Percentiles rank a stretch among this genome's conserved stretches.
Conservation (phyloP, 345 rosid species). For the Garcia nutans region DNA sequence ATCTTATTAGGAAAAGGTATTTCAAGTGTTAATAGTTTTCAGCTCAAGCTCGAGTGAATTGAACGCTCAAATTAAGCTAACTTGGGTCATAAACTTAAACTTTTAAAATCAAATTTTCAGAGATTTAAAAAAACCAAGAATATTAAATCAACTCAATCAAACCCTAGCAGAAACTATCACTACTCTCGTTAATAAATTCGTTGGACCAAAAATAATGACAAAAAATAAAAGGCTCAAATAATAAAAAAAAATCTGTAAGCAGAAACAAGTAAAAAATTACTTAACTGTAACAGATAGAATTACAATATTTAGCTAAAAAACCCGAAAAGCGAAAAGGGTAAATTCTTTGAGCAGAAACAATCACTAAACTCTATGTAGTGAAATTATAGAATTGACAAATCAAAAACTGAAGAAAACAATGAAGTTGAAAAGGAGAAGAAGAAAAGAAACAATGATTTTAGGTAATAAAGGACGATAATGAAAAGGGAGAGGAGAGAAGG, state of each 20-base stretch:
- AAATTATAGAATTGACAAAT: too few species aligned
- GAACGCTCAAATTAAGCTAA: background rate
- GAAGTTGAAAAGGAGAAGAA: too few species aligned
- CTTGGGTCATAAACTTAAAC: background rate
- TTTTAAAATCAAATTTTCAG: too few species aligned
- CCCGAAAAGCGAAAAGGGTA: background rate
- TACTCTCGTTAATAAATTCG: background rate
- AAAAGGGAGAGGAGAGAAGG: too few species aligned
- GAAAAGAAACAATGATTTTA: too few species aligned
- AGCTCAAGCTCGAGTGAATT: background rate
- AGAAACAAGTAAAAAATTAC: background rate
- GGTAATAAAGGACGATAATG: background rate
- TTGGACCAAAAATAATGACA: background rate
- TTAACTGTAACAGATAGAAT: background rate
- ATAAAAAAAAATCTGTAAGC: background rate
- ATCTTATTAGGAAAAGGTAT: background rate
- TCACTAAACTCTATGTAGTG: background rate
- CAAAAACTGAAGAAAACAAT: too few species aligned
- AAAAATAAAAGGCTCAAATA: background rate
- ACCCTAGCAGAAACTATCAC: background rate
- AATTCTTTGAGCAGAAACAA: background rate
- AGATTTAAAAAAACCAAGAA: background rate
- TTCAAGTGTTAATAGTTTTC: background rate
- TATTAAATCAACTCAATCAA: background rate
- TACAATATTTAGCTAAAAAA: background rate